A percentile compares a stretch with the other conserved stretches of the same genome.
Evolutionary conservation across 805 yeast genomes (phyloP).

Genomic region (Kregervanrija fluxuum): DNA sequence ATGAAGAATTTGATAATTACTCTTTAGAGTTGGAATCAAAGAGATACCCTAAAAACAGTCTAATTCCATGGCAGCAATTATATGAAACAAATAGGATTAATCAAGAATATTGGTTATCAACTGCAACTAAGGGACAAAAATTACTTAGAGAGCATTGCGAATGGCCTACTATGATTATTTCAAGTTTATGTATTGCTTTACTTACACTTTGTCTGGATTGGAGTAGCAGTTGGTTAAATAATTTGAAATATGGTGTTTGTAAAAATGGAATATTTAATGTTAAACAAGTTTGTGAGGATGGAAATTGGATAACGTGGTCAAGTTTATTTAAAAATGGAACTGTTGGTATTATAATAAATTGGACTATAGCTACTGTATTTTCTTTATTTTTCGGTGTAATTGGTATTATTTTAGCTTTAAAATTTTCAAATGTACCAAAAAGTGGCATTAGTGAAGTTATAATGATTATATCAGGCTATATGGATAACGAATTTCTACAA

Average conservation of each 20-base stretch:
- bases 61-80: conserved; percentile 1
- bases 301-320: conserved; percentile 26
- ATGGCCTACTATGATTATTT: conserved; percentile 42
- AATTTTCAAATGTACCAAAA: conserved; percentile 33
- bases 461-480: conserved; percentile 58
- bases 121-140: too few species aligned
- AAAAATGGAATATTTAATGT: conserved; percentile 21
- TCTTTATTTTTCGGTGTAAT: conserved; percentile 33
- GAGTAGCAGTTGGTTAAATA: conserved; percentile 42
- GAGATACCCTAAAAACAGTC: too few species aligned
- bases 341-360: conserved; percentile 21
- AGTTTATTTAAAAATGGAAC: conserved; percentile 22
- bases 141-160: conserved; percentile 8
- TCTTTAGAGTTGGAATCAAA: too few species aligned
- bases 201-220: conserved; percentile 44
- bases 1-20: too few species aligned
- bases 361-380: conserved; percentile 30
- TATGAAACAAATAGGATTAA: conserved; percentile 1
- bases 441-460: conserved; percentile 75
- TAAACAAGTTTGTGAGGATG: conserved; percentile 26
- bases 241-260: conserved; percentile 48
- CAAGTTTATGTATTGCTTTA: conserved; percentile 42
- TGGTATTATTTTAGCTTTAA: conserved; percentile 27
- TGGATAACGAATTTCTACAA: conserved; percentile 46
- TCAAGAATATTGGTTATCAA: too few species aligned